Base-by-base conservation (phyloP, 1,284 basidiomycete genomes). In the Exsudoporus floridanus region DNA sequence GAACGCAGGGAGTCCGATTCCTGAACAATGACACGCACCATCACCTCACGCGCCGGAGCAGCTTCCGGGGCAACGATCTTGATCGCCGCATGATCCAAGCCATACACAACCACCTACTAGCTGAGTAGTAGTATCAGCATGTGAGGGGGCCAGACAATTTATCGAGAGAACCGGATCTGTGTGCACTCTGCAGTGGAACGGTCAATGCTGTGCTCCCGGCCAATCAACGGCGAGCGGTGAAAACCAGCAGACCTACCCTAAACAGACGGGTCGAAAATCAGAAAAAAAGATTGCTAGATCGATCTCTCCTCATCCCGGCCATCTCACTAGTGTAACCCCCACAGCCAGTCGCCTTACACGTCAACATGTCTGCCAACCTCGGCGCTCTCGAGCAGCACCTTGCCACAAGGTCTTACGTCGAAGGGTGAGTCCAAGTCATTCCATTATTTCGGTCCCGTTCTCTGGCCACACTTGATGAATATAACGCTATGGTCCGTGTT, bases 401-500 rank as follows among this genome's bases (percentile, higher is more conserved):
- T 65, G 71, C 84, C 52, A 82, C 84, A 66, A 82, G 91, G 72
- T 92, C 92, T 57, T 97, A 96, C 76, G 78, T 96, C 54, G 91
- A 94, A 73, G 94, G 93, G 93, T 96, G 61, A 85, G 91, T 82
- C 37, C 46, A 53, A 39, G 50, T 54, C 39, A 38, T 53, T 54
- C 37, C 50, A 41, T 48, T 55, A 25, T 47, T 56, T 58, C 59
- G 68, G 64, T 62, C 59, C 40, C 54, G 52, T 55, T 64, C 45
- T 46, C 51, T 59, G 55, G 46, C 64, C 61, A 59, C 67, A 63
- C 62, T 70, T 82, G 91, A 94, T 94, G 91, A 92, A 76, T 70
- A 71, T 46, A 73, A 74, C 76, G 88, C 90, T 92, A 92, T 94
- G 92, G 92, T 95, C 92, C 92, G 92, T 94, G 93, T 95, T 95